Percentiles rank a stretch among this genome's conserved stretches.
These are phyloP conservation scores for Eucalyptus curtisii DNA, from an alignment of 345 rosid genomes.

Conservation along the genomic window DNA sequence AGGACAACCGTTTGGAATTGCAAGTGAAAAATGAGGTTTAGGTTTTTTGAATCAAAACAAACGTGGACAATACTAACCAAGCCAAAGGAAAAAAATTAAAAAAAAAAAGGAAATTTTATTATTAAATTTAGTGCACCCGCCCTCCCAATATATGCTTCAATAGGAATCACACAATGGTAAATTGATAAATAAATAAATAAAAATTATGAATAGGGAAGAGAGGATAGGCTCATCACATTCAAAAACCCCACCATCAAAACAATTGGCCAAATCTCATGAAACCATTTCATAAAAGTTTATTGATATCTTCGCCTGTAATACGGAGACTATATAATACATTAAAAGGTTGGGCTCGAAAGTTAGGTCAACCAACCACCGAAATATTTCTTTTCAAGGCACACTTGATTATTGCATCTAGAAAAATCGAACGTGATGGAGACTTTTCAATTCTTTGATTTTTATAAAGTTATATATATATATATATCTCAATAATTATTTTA, in stretches of 20 bases:
- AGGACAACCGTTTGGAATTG: not conserved
- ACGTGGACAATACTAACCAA: not conserved
- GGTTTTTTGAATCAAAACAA: not conserved
- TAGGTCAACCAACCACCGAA: not conserved
- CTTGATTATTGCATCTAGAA: not conserved
- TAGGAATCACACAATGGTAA: accelerated
- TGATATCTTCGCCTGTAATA: no score
- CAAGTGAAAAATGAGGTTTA: not conserved
- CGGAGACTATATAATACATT: not conserved
- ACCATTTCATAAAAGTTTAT: no score
- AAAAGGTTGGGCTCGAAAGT: not conserved
- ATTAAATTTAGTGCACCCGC: not conserved
- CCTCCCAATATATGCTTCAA: accelerated
- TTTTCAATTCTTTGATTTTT: not conserved
- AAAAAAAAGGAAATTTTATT: not conserved
- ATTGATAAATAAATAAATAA: no score
- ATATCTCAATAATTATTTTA: not conserved
- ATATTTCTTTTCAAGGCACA: not conserved
- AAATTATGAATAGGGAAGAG: no score
- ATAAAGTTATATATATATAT: not conserved
- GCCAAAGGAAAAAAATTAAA: not conserved
- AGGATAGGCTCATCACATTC: no score
- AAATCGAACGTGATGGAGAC: not conserved
- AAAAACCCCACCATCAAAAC: accelerated
- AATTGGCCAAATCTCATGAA: accelerated